Base-by-base conservation (phyloP, 169 alveolate species). In the Eimeria acervulina region DNA sequence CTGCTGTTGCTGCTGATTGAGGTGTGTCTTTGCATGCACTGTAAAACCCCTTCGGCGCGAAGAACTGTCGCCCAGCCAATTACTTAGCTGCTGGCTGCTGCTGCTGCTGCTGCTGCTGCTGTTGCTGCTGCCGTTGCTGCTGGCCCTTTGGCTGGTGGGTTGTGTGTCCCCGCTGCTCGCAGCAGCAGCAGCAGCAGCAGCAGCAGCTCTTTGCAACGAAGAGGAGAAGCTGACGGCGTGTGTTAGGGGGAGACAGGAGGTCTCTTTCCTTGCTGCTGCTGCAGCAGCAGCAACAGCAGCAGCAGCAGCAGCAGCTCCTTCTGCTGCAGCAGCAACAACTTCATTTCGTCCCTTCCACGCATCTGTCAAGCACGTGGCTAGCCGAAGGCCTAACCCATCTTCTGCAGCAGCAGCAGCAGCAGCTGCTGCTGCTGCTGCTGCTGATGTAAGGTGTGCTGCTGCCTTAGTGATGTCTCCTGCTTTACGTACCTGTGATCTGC, bases 251-350 rank as follows among this genome's bases (percentile, higher is more conserved):
- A 2, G 10, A 38, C 12, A 8, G 17, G 61, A 6, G 1, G 13
- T 12, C 12, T 78, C 88, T 21, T 44, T 31, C 26, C 88, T 44
- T 38, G 88, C 88, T 78, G 66, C 88, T 78, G 88, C 36, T 78
- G 88, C 52, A 1, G 88, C 88, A 40, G 88, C 63, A 78, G 88
- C 88, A 42, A 44, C 51, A 44, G 88, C 88, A 42, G 88, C 88
- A 44, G 88, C 88, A 78, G 61, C 88, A 26, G 88, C 88, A 78
- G 40, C 61, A 40, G 88, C 88, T 1, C 88, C 88, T 40, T 78
- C 66, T 42, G 88, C 88, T 44, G 88, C 88, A 44, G 88, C 88
- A 78, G 88, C 88, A 42, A 78, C 61, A 40, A 78, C 88, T 66
- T 78, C 88, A 42, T 40, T 23, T 6, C 88, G 61, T 47, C 88